Evolutionary conservation across 176 grass and related monocot species (phyloP), one percentile per base, ranked within the genome.

Genomic region (Zoysia pacifica): DNA sequence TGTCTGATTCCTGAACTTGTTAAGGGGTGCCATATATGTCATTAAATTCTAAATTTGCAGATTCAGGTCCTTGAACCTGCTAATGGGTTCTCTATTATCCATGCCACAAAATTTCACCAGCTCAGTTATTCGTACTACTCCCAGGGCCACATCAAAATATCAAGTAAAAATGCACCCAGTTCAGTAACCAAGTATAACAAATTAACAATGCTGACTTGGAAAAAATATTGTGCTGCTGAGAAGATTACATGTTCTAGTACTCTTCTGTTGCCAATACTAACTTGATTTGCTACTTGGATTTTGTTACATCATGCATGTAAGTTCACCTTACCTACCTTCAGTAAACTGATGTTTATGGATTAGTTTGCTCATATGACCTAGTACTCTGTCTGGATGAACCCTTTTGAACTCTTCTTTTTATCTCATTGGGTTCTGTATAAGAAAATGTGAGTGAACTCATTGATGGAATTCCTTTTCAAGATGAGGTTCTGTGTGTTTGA

Each of bases 301-400:
- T 39, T 70, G 20, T 50, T 36, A 70, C 70, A 53, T 59, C 76
- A 42, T 43, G 3, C 48, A 53, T 68, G 38, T 45, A 58, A 79
- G 64, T 55, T 78, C 43, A 36, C 38, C 58, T 15, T 18, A 18
- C 52, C 52, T 55, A 10, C 11, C 7, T 55, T 69, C 19, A 6
- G 68, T 44, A 14, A 36, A 37, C 6, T 12, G 19, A 28, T 59
- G 8, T 36, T 8, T 38, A 69, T 60, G 10, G 59, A 56, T 79
- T 12, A 1, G 54, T 67, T 79, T 13, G 14, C 28, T 19, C 36
- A 12, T 56, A 68, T 62, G 43, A 48, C 61, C 12, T 16, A 51
- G 48, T 36, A 54, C 2, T 16, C 28, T 73, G 12, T 54, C 14
- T 20, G 2, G 3, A 5, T 1, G 5, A 55, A 15, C 1, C 3